These are phyloP conservation scores for Sisymbrium irio DNA, from an alignment of 345 rosid genomes.

Conservation along the genomic window DNA sequence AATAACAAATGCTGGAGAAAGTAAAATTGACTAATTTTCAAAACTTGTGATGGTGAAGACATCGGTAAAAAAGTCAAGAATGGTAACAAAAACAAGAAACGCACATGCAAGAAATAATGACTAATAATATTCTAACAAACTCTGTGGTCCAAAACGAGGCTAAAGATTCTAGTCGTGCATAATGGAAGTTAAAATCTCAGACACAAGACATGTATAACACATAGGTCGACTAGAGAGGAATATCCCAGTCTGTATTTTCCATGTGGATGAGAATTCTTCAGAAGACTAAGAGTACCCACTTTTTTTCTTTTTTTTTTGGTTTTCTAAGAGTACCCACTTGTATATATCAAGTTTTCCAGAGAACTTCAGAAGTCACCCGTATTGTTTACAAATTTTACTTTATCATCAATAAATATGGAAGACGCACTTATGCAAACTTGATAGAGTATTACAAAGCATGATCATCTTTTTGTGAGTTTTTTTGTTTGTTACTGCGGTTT, in stretches of 20 bases:
- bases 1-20: neutral
- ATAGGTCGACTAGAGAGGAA: neutral
- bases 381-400: neutral
- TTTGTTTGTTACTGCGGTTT: neutral
- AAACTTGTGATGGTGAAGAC: neutral
- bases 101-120: slow-evolving; percentile 3
- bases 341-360: neutral
- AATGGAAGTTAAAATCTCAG: slow-evolving; percentile 1
- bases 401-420: neutral
- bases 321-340: neutral
- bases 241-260: neutral
- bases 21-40: neutral
- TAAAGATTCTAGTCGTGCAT: neutral
- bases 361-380: neutral
- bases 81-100: slow-evolving; percentile 10
- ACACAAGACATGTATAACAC: neutral
- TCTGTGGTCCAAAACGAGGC: neutral
- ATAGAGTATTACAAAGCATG: neutral
- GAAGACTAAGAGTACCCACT: neutral
- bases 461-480: neutral
- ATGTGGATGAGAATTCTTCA: neutral
- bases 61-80: slow-evolving; percentile 1
- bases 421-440: neutral
- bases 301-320: too few relatives aligned
- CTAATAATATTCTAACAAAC: too few relatives aligned